Conservation (phyloP, 345 rosid genomes). For the Acer saccharum region DNA sequence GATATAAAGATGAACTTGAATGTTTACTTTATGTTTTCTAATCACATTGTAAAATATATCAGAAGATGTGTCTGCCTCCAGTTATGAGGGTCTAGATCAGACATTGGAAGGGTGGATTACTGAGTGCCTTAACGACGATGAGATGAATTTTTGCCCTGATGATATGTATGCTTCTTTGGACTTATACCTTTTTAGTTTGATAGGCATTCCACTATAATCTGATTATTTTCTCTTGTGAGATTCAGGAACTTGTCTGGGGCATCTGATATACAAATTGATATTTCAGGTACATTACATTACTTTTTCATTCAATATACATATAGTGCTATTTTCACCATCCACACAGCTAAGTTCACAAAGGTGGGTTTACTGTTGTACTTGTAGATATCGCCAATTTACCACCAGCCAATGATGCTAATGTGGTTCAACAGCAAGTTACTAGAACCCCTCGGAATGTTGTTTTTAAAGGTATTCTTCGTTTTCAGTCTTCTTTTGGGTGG, state of each 20-base stretch:
- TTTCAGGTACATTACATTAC: slow-evolving; percentile 45
- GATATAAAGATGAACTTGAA: slow-evolving; percentile 14
- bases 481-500: slow-evolving; percentile 1
- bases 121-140: slow-evolving; percentile 68
- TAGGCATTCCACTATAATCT: slow-evolving; percentile 22
- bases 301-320: not conserved
- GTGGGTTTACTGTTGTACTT: slow-evolving; percentile 30
- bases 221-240: slow-evolving; percentile 23
- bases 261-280: slow-evolving; percentile 56
- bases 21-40: slow-evolving; percentile 15
- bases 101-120: slow-evolving; percentile 72
- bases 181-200: slow-evolving; percentile 23
- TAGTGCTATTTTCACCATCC: not conserved
- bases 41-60: slow-evolving; percentile 21
- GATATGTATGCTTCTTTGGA: slow-evolving; percentile 56
- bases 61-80: slow-evolving; percentile 51
- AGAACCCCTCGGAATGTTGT: slow-evolving; percentile 67
- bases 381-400: slow-evolving; percentile 60
- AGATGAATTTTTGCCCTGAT: slow-evolving; percentile 50
- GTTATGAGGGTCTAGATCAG: slow-evolving; percentile 58
- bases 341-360: not conserved
- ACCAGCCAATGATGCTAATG: slow-evolving; percentile 41
- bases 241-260: slow-evolving; percentile 54
- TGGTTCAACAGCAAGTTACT: slow-evolving; percentile 47
- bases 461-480: slow-evolving; percentile 64